Base-by-base conservation (phyloP, 1,284 basidiomycete species). In the Marasmius oreades region DNA sequence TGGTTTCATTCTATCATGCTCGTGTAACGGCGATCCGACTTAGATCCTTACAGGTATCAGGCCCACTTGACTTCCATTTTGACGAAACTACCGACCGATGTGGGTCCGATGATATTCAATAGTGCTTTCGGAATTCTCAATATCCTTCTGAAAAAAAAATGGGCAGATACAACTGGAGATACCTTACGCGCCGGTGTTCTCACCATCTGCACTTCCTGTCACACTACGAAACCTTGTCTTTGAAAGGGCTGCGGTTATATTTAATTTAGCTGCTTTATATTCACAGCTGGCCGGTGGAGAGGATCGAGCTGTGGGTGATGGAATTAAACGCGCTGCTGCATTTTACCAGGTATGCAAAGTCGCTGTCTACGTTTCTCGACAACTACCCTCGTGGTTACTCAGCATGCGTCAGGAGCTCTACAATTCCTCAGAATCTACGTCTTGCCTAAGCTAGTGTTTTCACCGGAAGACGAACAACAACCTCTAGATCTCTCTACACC, bases 261-360 rank as follows among this genome's bases (percentile, higher is more conserved):
- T 90, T 77, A 96, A 97, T 67, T 76, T 96, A 1, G 92, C 89
- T 0, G 84, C 92, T 1, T 71, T 93, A 14, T 92, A 89, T 65
- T 92, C 90, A 1, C 86, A 90, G 59, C 71, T 92, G 12, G 91
- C 85, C 0, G 71, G 76, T 1, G 66, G 75, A 0, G 84, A 89
- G 66, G 85, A 92, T 67, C 83, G 93, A 57, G 83, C 84, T 7
- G 84, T 77, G 20, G 73, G 79, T 16, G 88, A 93, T 34, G 92
- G 93, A 3, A 86, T 95, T 57, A 90, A 87, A 67, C 82, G 87
- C 6, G 88, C 90, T 1, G 82, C 82, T 23, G 74, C 76, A 2
- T 79, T 84, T 62, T 90, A 88, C 62, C 88, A 93, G 77, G 93
- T 90, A 57, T 61, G 79, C 66, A 18, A n/a, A 59, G 6, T n/a